Evolutionary conservation across 345 rosid species (phyloP).

Genomic region (Fremontodendron californicum): DNA sequence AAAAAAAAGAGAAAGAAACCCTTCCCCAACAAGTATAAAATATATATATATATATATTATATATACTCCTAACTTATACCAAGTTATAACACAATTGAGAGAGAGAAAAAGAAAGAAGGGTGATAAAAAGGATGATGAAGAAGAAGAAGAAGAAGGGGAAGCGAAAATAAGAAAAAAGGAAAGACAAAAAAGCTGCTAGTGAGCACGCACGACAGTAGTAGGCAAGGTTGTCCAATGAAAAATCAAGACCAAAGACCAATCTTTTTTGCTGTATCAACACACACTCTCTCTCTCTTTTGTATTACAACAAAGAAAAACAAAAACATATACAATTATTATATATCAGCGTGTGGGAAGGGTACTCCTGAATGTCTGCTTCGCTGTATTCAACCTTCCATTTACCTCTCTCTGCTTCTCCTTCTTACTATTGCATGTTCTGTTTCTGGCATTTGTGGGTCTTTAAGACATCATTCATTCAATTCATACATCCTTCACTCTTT

Average conservation of each 20-base stretch:
- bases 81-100: not conserved
- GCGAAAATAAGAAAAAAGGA: not conserved
- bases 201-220: slow-evolving; percentile 51
- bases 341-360: slow-evolving; percentile 10
- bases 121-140: not conserved
- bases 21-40: not conserved
- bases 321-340: not conserved
- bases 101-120: not conserved
- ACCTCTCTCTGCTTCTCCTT: not conserved
- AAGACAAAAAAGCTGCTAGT: slow-evolving; percentile 47
- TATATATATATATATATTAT: not conserved
- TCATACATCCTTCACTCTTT: not conserved
- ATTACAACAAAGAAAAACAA: not conserved
- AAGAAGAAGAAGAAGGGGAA: not conserved
- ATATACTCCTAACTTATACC: not conserved
- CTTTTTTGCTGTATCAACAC: slow-evolving; percentile 34
- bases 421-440: slow-evolving; percentile 25
- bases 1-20: not conserved
- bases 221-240: slow-evolving; percentile 50
- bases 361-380: slow-evolving; percentile 49
- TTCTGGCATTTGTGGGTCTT: slow-evolving; percentile 32
- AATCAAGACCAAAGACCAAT: slow-evolving; percentile 31
- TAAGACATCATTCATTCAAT: not conserved
- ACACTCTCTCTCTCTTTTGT: slow-evolving; percentile 18
- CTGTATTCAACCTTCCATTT: slow-evolving; percentile 63